These are phyloP conservation scores for Pythium angustatum DNA, from an alignment of 352 stramenopile species.

Conservation along the genomic window DNA sequence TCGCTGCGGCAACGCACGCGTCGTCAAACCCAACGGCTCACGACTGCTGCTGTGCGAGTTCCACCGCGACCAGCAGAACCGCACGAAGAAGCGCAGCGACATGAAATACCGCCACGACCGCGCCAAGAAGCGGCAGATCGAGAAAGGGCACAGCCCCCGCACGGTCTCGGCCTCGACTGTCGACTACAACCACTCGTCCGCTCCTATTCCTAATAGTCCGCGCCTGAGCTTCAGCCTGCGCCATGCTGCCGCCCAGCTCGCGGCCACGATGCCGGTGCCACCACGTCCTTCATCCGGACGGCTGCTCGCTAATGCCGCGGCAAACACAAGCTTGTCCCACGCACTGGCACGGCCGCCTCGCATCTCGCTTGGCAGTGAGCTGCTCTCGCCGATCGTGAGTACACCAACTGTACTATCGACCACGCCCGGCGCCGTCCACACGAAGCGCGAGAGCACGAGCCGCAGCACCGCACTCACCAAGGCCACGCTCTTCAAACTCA, in stretches of 20 bases:
- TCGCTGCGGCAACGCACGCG: constrained; percentile 64
- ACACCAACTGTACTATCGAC: constrained; percentile 14
- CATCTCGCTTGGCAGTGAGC: neutral
- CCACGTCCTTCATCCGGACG: too few species aligned
- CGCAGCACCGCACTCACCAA: constrained; percentile 6
- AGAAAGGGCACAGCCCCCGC: constrained; percentile 10
- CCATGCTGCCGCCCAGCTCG: neutral
- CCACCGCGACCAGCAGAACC: constrained; percentile 81
- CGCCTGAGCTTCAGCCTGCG: neutral
- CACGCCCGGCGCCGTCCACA: constrained; percentile 9
- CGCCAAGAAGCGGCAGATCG: constrained; percentile 50
- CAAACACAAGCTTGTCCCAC: too few species aligned
- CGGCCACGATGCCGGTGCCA: neutral
- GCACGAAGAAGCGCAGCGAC: constrained; percentile 87
- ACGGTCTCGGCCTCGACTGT: too few species aligned
- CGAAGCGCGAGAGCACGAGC: constrained; percentile 1
- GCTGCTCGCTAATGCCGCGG: too few species aligned
- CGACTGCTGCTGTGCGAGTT: constrained; percentile 79
- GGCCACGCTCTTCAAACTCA: constrained; percentile 21
- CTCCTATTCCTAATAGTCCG: neutral
- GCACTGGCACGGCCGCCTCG: neutral
- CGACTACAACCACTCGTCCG: too few species aligned
- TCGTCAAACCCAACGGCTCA: constrained; percentile 75
- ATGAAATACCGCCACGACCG: constrained; percentile 77
- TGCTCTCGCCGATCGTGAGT: constrained; percentile 19